Percentiles rank a stretch among this genome's conserved stretches.
Evolutionary conservation across 805 yeast genomes (phyloP).

Genomic region (Saccharomycopsis malanga): DNA sequence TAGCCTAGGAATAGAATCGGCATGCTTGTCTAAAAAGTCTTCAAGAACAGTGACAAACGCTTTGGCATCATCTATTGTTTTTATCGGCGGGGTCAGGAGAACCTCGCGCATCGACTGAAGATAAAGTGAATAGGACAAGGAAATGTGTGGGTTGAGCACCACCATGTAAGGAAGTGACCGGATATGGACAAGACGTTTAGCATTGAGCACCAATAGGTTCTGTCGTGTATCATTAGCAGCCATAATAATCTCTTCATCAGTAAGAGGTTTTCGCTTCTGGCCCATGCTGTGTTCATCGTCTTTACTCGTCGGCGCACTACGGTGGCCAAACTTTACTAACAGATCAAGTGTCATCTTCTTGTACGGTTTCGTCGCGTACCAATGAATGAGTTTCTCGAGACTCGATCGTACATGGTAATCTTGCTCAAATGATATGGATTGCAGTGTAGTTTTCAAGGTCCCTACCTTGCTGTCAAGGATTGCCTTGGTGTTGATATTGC

Average conservation of each 20-base stretch:
- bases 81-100: slow-evolving; percentile 36
- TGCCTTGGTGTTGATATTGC: slow-evolving; percentile 5
- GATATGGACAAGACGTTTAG: slow-evolving; percentile 63
- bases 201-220: slow-evolving; percentile 52
- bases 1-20: slow-evolving; percentile 74
- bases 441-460: slow-evolving; percentile 11
- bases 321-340: slow-evolving; percentile 38
- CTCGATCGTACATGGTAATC: slow-evolving; percentile 53
- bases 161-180: slow-evolving; percentile 76
- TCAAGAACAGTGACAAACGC: slow-evolving; percentile 46
- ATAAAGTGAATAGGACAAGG: slow-evolving; percentile 68
- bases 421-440: slow-evolving; percentile 33
- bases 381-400: slow-evolving; percentile 50
- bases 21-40: slow-evolving; percentile 63
- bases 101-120: slow-evolving; percentile 56
- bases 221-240: slow-evolving; percentile 52
- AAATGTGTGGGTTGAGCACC: slow-evolving; percentile 79
- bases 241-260: slow-evolving; percentile 28
- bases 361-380: slow-evolving; percentile 45
- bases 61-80: slow-evolving; percentile 46
- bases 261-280: too few species aligned
- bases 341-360: slow-evolving; percentile 48
- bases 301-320: slow-evolving; percentile 24
- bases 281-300: not conserved
- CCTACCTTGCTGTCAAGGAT: not conserved